A percentile compares a stretch with the other conserved stretches of the same genome.
Evolutionary conservation across 345 rosid species (phyloP).

Genomic region (Eucalyptus pumila): DNA sequence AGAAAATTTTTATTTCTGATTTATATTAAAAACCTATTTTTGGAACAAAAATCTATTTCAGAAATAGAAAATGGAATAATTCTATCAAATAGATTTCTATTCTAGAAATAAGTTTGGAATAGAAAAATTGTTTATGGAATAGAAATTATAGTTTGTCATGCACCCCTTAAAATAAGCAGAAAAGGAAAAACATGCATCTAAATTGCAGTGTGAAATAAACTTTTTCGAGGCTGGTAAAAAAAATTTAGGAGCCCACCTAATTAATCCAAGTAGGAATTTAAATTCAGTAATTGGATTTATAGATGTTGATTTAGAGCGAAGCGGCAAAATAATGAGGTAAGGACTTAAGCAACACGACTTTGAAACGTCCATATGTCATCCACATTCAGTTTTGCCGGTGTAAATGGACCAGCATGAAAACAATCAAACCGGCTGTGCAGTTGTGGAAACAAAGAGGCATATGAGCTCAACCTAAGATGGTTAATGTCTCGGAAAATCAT

Average conservation of each 20-base stretch:
- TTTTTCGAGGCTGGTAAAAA: not conserved
- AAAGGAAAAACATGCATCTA: not conserved
- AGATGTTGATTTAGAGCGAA: not conserved
- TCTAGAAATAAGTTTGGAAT: too few species aligned
- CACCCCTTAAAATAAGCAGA: not conserved
- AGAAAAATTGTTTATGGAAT: too few species aligned
- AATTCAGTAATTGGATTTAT: not conserved
- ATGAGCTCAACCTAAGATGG: not conserved
- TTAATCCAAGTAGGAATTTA: not conserved
- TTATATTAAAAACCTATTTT: too few species aligned
- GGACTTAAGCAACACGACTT: not conserved
- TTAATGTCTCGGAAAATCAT: not conserved
- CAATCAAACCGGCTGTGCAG: not conserved
- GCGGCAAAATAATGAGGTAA: not conserved
- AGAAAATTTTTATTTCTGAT: too few species aligned
- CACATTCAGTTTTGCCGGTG: not conserved
- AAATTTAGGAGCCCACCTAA: not conserved
- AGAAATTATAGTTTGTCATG: too few species aligned
- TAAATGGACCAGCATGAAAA: not conserved
- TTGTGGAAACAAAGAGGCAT: not conserved
- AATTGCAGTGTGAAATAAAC: not conserved
- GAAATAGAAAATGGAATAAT: too few species aligned
- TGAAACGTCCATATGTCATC: not conserved
- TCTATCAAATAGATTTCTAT: too few species aligned
- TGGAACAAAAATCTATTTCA: too few species aligned